Conservation (phyloP, 331 rosid genomes). For the Prunus yedoensis region DNA sequence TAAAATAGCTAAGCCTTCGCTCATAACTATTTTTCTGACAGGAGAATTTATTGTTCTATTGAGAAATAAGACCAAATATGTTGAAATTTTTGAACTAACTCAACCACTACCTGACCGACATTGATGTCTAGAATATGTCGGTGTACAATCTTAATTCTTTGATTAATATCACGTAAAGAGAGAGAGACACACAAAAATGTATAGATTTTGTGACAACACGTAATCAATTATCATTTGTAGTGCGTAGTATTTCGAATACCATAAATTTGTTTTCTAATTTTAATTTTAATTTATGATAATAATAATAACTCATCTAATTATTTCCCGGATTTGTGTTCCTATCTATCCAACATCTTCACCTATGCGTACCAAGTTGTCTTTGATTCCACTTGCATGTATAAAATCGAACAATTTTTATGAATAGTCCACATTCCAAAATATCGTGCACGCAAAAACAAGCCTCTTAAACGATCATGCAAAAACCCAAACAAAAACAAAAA, state of each 20-base stretch:
- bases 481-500: background rate
- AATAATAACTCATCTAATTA: background rate
- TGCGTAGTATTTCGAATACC: no score
- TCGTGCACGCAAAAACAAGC: background rate
- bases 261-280: no score
- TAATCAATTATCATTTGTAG: no score
- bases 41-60: no score
- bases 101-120: background rate
- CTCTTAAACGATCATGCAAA: background rate
- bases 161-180: fast-evolving
- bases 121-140: background rate
- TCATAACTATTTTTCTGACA: no score
- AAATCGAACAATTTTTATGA: background rate
- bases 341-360: background rate
- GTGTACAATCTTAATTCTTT: background rate
- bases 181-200: fast-evolving
- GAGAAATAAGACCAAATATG: no score
- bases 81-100: background rate
- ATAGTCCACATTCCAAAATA: background rate
- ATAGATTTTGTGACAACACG: no score
- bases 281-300: no score
- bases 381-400: background rate
- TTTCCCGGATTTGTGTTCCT: background rate
- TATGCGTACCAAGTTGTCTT: background rate
- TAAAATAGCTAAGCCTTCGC: no score